phyloP scores from a whole-genome alignment of 225 moss, liverwort and hornwort genomes.

The Neckera pumila region DNA sequence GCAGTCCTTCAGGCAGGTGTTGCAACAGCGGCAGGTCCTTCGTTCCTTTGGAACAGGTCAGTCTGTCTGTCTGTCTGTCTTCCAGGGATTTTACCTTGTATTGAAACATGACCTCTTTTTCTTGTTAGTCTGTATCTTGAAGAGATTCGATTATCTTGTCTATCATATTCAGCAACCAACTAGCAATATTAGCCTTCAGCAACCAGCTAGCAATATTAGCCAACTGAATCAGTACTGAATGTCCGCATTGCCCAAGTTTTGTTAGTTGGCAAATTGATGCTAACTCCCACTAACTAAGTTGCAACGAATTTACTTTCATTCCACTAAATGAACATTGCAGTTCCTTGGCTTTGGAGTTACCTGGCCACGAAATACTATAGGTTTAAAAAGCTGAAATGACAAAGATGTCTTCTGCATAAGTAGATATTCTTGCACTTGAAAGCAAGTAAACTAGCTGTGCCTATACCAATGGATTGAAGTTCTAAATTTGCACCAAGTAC shows the following conservation, averaged over 20 bases:
- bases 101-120: background rate
- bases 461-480: background rate
- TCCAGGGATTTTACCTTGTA: background rate
- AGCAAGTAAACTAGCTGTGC: background rate
- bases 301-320: background rate
- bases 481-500: background rate
- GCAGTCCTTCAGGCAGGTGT: slow-evolving; percentile 49
- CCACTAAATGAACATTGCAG: background rate
- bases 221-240: background rate
- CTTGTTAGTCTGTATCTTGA: background rate
- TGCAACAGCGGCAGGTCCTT: slow-evolving; percentile 46
- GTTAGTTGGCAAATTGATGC: background rate
- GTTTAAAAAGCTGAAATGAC: background rate
- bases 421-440: background rate
- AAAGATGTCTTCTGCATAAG: background rate
- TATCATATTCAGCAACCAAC: background rate
- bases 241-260: background rate
- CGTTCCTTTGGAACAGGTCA: slow-evolving; percentile 55
- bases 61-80: background rate
- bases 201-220: background rate
- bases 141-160: background rate
- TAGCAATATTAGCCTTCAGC: background rate
- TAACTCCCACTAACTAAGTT: background rate
- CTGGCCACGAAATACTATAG: background rate
- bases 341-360: background rate